A percentile compares a stretch with the other conserved stretches of the same genome.
phyloP scores from a whole-genome alignment of 805 yeast genomes.

The Candida boleticola region DNA sequence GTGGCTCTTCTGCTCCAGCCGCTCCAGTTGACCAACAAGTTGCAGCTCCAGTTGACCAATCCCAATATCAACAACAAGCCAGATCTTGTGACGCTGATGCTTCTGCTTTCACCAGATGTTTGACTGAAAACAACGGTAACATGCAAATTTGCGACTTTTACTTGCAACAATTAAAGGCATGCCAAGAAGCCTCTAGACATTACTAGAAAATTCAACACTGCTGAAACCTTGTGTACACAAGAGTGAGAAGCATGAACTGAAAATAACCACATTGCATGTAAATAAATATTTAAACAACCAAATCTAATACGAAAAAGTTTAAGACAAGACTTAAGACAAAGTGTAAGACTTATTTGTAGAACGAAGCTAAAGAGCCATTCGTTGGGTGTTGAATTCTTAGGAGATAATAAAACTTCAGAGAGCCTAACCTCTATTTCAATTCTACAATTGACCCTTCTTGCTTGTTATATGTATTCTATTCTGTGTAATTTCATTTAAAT shows the following conservation, averaged over 20 bases:
- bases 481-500: too few species aligned
- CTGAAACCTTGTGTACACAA: conserved; percentile 1
- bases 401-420: too few species aligned
- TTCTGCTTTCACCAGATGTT: conserved; percentile 90
- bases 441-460: too few species aligned
- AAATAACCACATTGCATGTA: too few species aligned
- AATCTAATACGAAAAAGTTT: not conserved
- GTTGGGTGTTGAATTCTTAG: too few species aligned
- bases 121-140: conserved; percentile 91
- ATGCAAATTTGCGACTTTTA: conserved; percentile 97
- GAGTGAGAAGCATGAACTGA: conserved; percentile 1
- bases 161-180: conserved; percentile 94
- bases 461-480: too few species aligned
- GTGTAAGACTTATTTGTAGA: too few species aligned
- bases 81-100: conserved; percentile 88
- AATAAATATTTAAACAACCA: not conserved
- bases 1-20: conserved; percentile 64
- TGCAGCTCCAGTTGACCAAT: conserved; percentile 37
- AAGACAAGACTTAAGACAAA: too few species aligned
- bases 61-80: conserved; percentile 41
- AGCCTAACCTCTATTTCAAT: too few species aligned
- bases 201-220: conserved; percentile 53
- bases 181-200: conserved; percentile 89
- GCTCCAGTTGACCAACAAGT: conserved; percentile 48
- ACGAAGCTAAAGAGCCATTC: too few species aligned